phyloP scores from a whole-genome alignment of 495 filamentous ascomycete genomes.

The Aspergillus coremiiformis region DNA sequence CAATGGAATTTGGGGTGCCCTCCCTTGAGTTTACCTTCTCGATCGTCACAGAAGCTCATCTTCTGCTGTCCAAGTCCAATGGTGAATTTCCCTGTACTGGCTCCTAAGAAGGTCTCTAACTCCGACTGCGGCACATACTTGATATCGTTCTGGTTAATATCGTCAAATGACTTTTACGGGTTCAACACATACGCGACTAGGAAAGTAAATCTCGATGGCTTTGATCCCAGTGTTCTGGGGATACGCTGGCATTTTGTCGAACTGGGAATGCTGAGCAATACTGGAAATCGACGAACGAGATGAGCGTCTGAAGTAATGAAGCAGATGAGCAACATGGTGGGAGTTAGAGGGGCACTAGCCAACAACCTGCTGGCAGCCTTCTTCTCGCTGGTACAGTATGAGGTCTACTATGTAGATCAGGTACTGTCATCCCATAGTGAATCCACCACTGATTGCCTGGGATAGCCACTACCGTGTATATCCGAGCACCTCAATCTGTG shows the following conservation, averaged over 20 bases:
- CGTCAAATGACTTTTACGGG: neutral
- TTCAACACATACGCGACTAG: constrained; percentile 68
- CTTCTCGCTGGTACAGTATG: neutral
- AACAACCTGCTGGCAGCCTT: neutral
- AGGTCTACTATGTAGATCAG: neutral
- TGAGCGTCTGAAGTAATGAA: neutral
- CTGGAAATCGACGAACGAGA: neutral
- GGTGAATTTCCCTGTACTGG: constrained; percentile 90
- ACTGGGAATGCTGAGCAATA: neutral
- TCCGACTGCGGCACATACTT: constrained; percentile 96
- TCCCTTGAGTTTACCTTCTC: constrained; percentile 65
- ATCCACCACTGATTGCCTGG: neutral
- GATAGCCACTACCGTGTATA: neutral
- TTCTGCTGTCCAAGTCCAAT: constrained; percentile 99
- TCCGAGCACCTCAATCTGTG: neutral
- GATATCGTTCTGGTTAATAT: constrained; percentile 16
- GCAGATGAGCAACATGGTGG: neutral
- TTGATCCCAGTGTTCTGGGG: constrained; percentile 98
- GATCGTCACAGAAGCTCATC: constrained; percentile 99
- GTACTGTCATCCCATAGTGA: neutral
- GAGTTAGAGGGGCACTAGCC: neutral
- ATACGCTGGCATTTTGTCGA: constrained; percentile 64
- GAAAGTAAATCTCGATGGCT: constrained; percentile 99
- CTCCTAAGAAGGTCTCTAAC: constrained; percentile 97
- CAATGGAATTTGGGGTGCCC: neutral